Conservation (phyloP, 1,284 basidiomycete genomes). For the Sphagnurus paluster region DNA sequence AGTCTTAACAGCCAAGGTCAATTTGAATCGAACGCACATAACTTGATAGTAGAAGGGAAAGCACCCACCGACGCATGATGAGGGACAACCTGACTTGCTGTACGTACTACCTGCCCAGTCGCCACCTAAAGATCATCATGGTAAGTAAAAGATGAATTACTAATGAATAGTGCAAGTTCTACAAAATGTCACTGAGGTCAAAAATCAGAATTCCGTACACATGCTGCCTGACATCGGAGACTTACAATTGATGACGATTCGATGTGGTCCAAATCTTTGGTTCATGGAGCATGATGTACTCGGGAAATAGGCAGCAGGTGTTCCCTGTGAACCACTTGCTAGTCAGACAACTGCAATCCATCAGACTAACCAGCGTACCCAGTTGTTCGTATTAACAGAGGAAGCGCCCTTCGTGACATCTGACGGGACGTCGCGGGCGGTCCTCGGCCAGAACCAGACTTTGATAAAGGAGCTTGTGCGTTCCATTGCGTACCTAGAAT, state of each 20-base stretch:
- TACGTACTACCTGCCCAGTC: constrained; percentile 60
- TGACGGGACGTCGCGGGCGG: constrained; percentile 39
- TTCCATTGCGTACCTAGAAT: constrained; percentile 50
- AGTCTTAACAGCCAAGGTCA: constrained; percentile 37
- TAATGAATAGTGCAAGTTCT: constrained; percentile 14
- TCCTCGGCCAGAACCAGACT: constrained; percentile 61
- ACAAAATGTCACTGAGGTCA: constrained; percentile 38
- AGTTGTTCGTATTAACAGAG: constrained; percentile 45
- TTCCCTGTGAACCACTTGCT: constrained; percentile 51
- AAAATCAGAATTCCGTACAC: background rate
- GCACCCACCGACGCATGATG: constrained; percentile 47
- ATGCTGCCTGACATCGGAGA: constrained; percentile 11
- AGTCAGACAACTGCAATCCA: too few species aligned
- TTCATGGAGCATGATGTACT: constrained; percentile 50
- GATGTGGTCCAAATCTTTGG: constrained; percentile 55
- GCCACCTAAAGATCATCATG: constrained; percentile 37
- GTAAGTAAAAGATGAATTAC: background rate
- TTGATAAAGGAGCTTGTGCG: constrained; percentile 48
- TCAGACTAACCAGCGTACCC: constrained; percentile 33
- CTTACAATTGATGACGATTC: constrained; percentile 64
- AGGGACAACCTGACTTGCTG: constrained; percentile 45
- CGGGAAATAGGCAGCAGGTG: constrained; percentile 57
- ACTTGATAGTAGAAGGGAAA: background rate
- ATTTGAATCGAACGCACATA: background rate
- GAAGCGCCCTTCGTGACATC: constrained; percentile 42